phyloP scores from a whole-genome alignment of 352 stramenopile genomes.

The Globisporangium camurandrum region DNA sequence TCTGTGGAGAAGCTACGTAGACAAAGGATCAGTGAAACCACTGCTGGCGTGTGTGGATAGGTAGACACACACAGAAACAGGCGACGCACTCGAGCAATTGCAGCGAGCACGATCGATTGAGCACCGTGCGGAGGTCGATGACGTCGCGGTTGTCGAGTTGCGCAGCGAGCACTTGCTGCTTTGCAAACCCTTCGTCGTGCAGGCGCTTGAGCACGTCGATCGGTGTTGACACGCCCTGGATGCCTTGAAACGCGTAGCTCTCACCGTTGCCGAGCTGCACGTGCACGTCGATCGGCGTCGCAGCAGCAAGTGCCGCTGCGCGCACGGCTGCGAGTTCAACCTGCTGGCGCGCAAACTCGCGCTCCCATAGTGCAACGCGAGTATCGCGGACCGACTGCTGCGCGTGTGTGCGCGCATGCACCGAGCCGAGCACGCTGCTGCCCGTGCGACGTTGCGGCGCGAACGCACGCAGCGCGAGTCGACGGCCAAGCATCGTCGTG shows the following conservation, averaged over 20 bases:
- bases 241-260: slow-evolving; percentile 33
- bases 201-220: slow-evolving; percentile 63
- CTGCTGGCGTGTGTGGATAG: not conserved
- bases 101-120: slow-evolving; percentile 39
- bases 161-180: slow-evolving; percentile 50
- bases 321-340: slow-evolving; percentile 6
- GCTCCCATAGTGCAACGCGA: slow-evolving; percentile 42
- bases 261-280: slow-evolving; percentile 19
- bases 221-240: slow-evolving; percentile 33
- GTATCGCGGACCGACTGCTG: slow-evolving; percentile 32
- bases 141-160: slow-evolving; percentile 34
- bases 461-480: not conserved
- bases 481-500: not conserved
- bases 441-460: not conserved
- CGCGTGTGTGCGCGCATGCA: slow-evolving; percentile 4
- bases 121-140: slow-evolving; percentile 40
- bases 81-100: slow-evolving; percentile 64
- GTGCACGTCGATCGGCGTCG: slow-evolving; percentile 33
- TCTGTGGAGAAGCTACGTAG: slow-evolving; percentile 48
- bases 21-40: not conserved
- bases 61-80: no score
- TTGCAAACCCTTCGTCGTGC: slow-evolving; percentile 38
- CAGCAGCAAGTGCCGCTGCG: slow-evolving; percentile 10
- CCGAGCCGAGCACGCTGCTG: not conserved
- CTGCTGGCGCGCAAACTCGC: slow-evolving; percentile 45